Evolutionary conservation across 768 basidiomycete genomes (phyloP).

Genomic region (Lentinula raphanica): DNA sequence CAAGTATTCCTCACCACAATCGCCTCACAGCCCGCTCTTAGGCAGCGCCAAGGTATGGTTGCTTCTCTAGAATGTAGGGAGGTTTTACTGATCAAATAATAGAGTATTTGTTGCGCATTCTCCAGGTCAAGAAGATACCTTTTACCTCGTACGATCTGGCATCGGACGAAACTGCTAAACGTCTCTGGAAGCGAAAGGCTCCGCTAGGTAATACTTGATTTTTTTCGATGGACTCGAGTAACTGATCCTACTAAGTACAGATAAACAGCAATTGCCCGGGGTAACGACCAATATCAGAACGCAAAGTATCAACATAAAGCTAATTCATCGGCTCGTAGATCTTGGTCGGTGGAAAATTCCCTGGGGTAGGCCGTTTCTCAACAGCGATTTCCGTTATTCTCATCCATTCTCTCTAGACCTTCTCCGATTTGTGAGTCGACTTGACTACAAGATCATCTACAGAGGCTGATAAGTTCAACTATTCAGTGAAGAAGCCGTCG

Average conservation of each 20-base stretch:
- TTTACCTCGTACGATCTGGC: slow-evolving; percentile 83
- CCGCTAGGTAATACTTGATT: slow-evolving; percentile 45
- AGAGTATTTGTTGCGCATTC: slow-evolving; percentile 79
- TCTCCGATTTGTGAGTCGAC: slow-evolving; percentile 65
- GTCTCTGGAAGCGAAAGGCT: slow-evolving; percentile 76
- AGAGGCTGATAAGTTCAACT: background rate
- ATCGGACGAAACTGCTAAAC: slow-evolving; percentile 53
- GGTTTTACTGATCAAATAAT: background rate
- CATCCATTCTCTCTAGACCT: slow-evolving; percentile 42
- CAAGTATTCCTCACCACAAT: slow-evolving; percentile 86
- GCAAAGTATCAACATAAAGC: background rate
- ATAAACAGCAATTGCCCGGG: slow-evolving; percentile 81
- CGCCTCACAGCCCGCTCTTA: slow-evolving; percentile 69
- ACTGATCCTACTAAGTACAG: slow-evolving; percentile 31
- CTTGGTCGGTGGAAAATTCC: slow-evolving; percentile 69
- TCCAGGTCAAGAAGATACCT: slow-evolving; percentile 81
- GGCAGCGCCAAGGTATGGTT: slow-evolving; percentile 69
- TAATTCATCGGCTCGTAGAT: slow-evolving; percentile 26
- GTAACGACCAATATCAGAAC: background rate
- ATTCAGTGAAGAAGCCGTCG: slow-evolving; percentile 77
- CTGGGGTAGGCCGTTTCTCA: slow-evolving; percentile 53
- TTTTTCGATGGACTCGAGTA: background rate
- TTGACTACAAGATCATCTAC: background rate
- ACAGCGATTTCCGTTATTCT: background rate
- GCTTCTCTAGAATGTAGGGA: background rate